These are phyloP conservation scores for Blastobotrys buckinghamii DNA, from an alignment of 1,139 yeast genomes.

Conservation along the genomic window DNA sequence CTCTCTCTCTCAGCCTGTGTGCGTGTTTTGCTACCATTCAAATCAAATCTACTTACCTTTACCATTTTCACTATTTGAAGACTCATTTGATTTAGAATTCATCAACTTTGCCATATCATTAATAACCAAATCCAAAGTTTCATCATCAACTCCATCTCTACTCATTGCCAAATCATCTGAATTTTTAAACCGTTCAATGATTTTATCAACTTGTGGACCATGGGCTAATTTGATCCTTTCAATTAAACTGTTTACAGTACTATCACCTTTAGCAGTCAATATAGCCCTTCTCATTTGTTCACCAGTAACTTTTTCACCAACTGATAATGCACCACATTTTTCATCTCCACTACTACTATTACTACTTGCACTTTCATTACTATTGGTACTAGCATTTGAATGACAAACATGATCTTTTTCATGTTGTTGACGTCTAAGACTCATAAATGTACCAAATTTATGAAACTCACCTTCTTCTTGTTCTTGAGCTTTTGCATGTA, in stretches of 20 bases:
- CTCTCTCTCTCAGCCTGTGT: too few relatives aligned
- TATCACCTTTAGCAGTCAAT: constrained; percentile 65
- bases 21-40: too few relatives aligned
- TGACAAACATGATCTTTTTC: background rate
- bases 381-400: background rate
- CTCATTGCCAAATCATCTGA: background rate
- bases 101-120: constrained; percentile 18
- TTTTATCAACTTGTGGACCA: constrained; percentile 20
- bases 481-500: constrained; percentile 58
- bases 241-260: constrained; percentile 64
- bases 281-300: constrained; percentile 71
- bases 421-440: background rate
- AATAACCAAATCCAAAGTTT: constrained; percentile 19
- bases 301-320: constrained; percentile 39
- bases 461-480: constrained; percentile 91
- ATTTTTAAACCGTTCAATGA: constrained; percentile 11
- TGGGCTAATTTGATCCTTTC: constrained; percentile 42
- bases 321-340: background rate
- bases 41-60: too few relatives aligned
- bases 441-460: constrained; percentile 52
- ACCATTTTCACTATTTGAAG: too few relatives aligned
- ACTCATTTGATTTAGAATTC: background rate
- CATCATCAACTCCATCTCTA: constrained; percentile 9
- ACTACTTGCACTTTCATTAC: too few relatives aligned
- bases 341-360: background rate